Base-by-base conservation (phyloP, 2,329 filamentous ascomycete species). In the Zelopaecilomyces penicillatus region DNA sequence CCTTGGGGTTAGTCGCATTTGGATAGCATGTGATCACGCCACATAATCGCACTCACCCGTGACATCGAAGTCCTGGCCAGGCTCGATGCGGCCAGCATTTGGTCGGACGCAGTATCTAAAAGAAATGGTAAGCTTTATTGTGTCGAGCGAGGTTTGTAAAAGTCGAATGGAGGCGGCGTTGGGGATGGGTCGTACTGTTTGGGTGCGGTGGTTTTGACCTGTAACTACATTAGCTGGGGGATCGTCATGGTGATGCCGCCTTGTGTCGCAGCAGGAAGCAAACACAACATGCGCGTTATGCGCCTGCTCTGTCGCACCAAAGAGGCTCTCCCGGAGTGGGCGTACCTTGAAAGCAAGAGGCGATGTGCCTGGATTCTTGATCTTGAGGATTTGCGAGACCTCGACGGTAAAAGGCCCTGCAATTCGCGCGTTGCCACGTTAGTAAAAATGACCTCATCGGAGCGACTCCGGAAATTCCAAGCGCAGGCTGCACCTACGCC, bases 171-270 rank as follows among this genome's bases (percentile, higher is more conserved):
- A 55, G 44, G 41, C 49, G 49, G 53, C n/a, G 12, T 30, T 29
- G 32, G 28, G 39, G 12, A 37, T n/a, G 48, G 39, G 31, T 43
- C 46, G 62, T 86, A 98, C 91, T 97, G 93, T 72, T 97, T 97
- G 31, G 93, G 93, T 41, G 93, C 93, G 51, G 93, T 98, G 40
- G 93, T 98, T 82, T 98, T 98, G 68, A 98, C 93, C 89, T 95
- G 57, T 10, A 33, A 42, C 30, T 6, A 36, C 34, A n/a, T 37
- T 28, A 37, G 44, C 57, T 31, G 60, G 51, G 42, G 50, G 30
- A 29, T 31, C 30, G 37, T 7, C 10, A 30, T 30, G 34, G 34
- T 46, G 39, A 46, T 37, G 19, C 19, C 19, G 19, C 19, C 19
- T 19, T 19, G 19, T 19, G 19, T 19, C 19, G 19, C 19, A 19